A percentile compares a stretch with the other conserved stretches of the same genome.
phyloP scores from a whole-genome alignment of 164 flowering plant genomes.

The Piper longum region DNA sequence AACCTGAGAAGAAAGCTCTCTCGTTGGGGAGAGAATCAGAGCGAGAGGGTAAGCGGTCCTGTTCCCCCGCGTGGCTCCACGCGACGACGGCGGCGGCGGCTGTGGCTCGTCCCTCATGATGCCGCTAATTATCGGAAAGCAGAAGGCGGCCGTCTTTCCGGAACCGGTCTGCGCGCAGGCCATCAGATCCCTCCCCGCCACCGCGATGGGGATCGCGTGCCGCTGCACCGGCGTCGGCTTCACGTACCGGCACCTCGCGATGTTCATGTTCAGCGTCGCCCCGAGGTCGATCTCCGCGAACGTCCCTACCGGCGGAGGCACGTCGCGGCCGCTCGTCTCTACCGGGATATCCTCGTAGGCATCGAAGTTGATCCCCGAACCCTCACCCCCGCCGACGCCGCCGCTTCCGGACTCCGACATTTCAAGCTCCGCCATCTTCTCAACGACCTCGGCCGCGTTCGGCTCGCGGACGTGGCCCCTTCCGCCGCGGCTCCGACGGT shows the following conservation, averaged over 20 bases:
- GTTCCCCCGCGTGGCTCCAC: conserved; percentile 1
- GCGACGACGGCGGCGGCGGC: not conserved
- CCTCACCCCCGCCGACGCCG: not conserved
- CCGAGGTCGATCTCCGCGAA: conserved; percentile 43
- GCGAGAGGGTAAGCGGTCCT: conserved; percentile 29
- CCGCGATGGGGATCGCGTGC: conserved; percentile 41
- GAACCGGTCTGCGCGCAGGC: conserved; percentile 69
- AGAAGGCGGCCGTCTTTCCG: conserved; percentile 58
- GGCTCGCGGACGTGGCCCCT: conserved; percentile 5
- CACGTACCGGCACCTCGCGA: conserved; percentile 39
- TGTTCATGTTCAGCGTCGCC: conserved; percentile 28
- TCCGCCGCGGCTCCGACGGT: not conserved
- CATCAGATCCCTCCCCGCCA: conserved; percentile 55
- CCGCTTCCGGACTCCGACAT: conserved; percentile 1
- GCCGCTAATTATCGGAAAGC: conserved; percentile 48
- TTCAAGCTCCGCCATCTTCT: conserved; percentile 17
- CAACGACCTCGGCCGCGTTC: conserved; percentile 16
- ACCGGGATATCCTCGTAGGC: conserved; percentile 43
- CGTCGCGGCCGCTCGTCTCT: conserved; percentile 31
- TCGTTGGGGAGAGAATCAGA: conserved; percentile 44
- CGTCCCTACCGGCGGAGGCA: conserved; percentile 28
- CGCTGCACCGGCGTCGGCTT: conserved; percentile 59
- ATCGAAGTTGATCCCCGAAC: conserved; percentile 24
- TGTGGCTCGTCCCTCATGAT: conserved; percentile 14
- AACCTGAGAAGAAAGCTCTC: conserved; percentile 57